These are phyloP conservation scores for Naganishia albida DNA, from an alignment of 1,284 basidiomycete genomes.

Conservation along the genomic window DNA sequence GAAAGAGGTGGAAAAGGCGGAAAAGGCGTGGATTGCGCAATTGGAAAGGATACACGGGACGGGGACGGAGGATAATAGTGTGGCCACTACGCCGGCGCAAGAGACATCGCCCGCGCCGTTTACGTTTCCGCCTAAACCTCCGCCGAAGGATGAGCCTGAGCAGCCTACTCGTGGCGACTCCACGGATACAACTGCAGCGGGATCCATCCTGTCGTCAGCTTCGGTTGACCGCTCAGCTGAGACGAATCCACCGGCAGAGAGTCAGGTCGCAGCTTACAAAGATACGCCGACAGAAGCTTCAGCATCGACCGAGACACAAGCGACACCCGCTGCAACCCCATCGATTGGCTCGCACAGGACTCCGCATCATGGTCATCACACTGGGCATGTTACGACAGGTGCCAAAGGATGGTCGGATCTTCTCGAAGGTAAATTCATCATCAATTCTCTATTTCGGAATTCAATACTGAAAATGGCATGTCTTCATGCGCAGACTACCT, in stretches of 20 bases:
- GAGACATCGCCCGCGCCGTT: slow-evolving; percentile 14
- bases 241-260: background rate
- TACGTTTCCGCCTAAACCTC: slow-evolving; percentile 16
- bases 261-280: background rate
- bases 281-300: background rate
- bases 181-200: background rate
- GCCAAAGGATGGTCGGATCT: slow-evolving; percentile 35
- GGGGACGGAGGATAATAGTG: slow-evolving; percentile 8
- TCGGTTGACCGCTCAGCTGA: slow-evolving; percentile 15
- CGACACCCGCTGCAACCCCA: background rate
- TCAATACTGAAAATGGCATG: background rate
- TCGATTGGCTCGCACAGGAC: background rate
- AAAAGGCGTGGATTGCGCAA: slow-evolving; percentile 27
- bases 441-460: background rate
- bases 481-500: slow-evolving; percentile 23
- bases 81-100: slow-evolving; percentile 10
- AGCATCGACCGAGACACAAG: background rate
- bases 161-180: background rate
- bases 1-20: slow-evolving; percentile 30
- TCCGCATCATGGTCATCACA: slow-evolving; percentile 33
- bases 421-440: slow-evolving; percentile 27
- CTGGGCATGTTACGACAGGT: slow-evolving; percentile 20
- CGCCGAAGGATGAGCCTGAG: background rate
- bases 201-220: background rate
- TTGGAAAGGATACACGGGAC: slow-evolving; percentile 19